Conservation (phyloP, 2,329 filamentous ascomycete genomes). For the Parastagonospora avenae region DNA sequence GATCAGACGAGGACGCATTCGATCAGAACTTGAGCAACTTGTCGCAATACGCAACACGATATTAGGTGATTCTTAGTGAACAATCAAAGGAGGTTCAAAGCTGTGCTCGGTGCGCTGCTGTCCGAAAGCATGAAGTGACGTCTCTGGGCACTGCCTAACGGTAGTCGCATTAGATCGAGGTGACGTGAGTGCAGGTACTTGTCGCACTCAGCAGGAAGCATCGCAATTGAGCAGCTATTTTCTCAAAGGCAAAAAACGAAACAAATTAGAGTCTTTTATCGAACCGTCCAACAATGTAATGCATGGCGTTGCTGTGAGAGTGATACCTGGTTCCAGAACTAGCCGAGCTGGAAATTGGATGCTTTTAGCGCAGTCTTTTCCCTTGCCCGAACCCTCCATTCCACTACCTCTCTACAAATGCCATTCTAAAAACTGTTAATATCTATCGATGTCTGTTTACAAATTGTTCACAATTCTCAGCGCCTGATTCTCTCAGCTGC, state of each 20-base stretch:
- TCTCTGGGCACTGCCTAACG: no score
- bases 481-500: slow-evolving; percentile 10
- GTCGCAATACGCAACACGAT: no score
- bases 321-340: slow-evolving; percentile 29
- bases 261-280: not conserved
- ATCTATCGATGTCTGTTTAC: slow-evolving; percentile 10
- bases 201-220: no score
- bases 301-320: not conserved
- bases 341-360: slow-evolving; percentile 46
- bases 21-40: no score
- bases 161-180: no score
- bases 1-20: no score
- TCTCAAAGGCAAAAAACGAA: not conserved
- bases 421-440: slow-evolving; percentile 19
- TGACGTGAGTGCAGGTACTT: no score
- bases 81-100: no score
- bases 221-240: not conserved
- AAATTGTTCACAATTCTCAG: slow-evolving; percentile 21
- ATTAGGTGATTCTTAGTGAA: no score
- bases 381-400: slow-evolving; percentile 35
- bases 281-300: not conserved
- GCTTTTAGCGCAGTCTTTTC: slow-evolving; percentile 39
- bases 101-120: no score
- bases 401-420: slow-evolving; percentile 30
- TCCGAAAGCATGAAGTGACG: no score